Conservation (phyloP, 345 rosid genomes). For the Eucalyptus caleyi region DNA sequence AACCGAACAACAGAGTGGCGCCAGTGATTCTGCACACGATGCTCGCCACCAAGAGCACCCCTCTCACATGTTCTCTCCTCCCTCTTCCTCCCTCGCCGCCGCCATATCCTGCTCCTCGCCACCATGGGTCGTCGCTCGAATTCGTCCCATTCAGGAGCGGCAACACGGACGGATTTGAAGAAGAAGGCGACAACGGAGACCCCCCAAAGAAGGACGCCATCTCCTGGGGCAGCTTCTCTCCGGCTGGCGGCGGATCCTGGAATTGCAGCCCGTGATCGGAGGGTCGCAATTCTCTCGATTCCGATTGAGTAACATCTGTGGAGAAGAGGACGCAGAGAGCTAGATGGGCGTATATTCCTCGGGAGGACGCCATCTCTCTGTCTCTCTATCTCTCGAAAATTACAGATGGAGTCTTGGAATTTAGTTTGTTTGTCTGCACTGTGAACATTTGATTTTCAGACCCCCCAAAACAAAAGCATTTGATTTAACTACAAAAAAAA, state of each 20-base stretch:
- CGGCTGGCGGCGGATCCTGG: background rate
- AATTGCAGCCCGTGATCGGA: constrained; percentile 6
- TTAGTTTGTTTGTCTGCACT: background rate
- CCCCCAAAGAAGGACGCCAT: constrained; percentile 1
- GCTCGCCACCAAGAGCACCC: background rate
- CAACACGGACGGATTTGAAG: background rate
- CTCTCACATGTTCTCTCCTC: background rate
- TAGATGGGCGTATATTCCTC: background rate
- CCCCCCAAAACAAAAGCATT: background rate
- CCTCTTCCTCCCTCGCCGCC: background rate
- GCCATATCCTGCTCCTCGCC: background rate
- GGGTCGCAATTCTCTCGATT: constrained; percentile 1
- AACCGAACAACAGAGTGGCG: background rate
- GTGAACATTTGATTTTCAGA: background rate
- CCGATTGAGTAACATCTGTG: background rate
- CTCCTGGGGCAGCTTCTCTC: background rate
- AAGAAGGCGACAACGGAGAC: background rate
- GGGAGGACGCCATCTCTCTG: background rate
- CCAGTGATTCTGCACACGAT: constrained; percentile 1
- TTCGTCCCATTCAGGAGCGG: background rate
- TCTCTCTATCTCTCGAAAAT: background rate
- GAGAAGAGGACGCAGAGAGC: background rate
- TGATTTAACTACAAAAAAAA: no score
- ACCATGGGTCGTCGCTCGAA: background rate
- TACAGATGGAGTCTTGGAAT: background rate